These are phyloP conservation scores for Dentipellis sp. DNA, from an alignment of 768 basidiomycete species.

Conservation along the genomic window DNA sequence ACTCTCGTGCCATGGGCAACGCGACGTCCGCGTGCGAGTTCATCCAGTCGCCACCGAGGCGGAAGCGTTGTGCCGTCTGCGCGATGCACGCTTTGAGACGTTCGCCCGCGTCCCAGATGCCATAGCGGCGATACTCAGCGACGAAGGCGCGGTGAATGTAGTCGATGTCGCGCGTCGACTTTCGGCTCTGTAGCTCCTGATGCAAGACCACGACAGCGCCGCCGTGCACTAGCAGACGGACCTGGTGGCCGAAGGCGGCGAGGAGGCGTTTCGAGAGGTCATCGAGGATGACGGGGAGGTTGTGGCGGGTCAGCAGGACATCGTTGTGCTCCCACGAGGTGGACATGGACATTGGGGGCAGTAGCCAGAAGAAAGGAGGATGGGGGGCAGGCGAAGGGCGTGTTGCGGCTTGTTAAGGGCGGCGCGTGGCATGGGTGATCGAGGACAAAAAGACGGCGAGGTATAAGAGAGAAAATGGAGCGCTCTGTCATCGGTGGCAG, in stretches of 20 bases:
- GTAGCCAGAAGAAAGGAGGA: neutral
- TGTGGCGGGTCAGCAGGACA: slow-evolving; percentile 20
- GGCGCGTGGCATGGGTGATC: neutral
- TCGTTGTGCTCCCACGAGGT: slow-evolving; percentile 19
- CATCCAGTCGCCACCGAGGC: slow-evolving; percentile 66
- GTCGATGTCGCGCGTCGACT: slow-evolving; percentile 61
- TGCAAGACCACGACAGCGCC: slow-evolving; percentile 72
- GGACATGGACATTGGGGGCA: neutral
- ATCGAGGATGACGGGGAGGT: slow-evolving; percentile 37
- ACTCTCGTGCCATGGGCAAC: slow-evolving; percentile 58
- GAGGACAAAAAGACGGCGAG: neutral
- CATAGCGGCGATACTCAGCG: slow-evolving; percentile 39
- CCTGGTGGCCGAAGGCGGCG: slow-evolving; percentile 35
- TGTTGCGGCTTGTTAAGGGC: neutral
- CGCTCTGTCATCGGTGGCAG: neutral
- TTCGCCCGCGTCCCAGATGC: slow-evolving; percentile 41
- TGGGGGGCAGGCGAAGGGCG: neutral
- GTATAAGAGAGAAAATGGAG: too few relatives aligned
- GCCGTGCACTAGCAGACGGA: slow-evolving; percentile 61
- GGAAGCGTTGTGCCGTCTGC: slow-evolving; percentile 40
- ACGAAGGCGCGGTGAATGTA: slow-evolving; percentile 55
- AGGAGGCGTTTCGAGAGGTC: slow-evolving; percentile 43
- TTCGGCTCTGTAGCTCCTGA: slow-evolving; percentile 29
- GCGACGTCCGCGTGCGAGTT: slow-evolving; percentile 67
- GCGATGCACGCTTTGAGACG: slow-evolving; percentile 49